phyloP scores from a whole-genome alignment of 139 green algal species.

The Picochlorum costavermella region DNA sequence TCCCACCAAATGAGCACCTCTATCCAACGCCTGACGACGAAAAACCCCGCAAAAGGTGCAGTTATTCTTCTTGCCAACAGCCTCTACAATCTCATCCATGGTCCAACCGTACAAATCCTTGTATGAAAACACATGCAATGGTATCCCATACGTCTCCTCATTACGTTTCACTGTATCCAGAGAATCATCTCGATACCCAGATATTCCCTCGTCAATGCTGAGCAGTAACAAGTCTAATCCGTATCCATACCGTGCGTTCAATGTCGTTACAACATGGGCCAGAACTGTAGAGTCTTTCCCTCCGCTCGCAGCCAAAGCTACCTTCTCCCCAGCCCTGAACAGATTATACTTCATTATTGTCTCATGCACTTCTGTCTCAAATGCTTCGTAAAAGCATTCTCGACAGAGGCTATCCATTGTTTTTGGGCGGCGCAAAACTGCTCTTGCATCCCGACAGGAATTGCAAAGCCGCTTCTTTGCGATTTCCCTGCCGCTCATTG shows the following conservation, averaged over 20 bases:
- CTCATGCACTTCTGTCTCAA: constrained; percentile 90
- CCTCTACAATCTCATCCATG: constrained; percentile 95
- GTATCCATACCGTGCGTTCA: constrained; percentile 86
- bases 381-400: constrained; percentile 79
- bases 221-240: constrained; percentile 92
- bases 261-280: constrained; percentile 80
- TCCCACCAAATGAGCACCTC: constrained; percentile 58
- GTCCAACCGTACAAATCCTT: constrained; percentile 95
- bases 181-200: constrained; percentile 90
- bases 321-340: constrained; percentile 75
- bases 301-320: constrained; percentile 84
- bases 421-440: constrained; percentile 59
- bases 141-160: constrained; percentile 66
- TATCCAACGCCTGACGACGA: constrained; percentile 79
- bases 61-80: constrained; percentile 88
- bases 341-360: constrained; percentile 70
- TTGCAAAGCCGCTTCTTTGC: constrained; percentile 33
- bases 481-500: neutral
- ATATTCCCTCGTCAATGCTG: constrained; percentile 95
- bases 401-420: constrained; percentile 76
- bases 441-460: constrained; percentile 30
- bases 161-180: constrained; percentile 94
- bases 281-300: constrained; percentile 97
- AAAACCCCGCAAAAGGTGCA: constrained; percentile 99
- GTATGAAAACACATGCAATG: constrained; percentile 85